Evolutionary conservation across 352 stramenopile species (phyloP).

Genomic region (Peronosclerospora sorghi): DNA sequence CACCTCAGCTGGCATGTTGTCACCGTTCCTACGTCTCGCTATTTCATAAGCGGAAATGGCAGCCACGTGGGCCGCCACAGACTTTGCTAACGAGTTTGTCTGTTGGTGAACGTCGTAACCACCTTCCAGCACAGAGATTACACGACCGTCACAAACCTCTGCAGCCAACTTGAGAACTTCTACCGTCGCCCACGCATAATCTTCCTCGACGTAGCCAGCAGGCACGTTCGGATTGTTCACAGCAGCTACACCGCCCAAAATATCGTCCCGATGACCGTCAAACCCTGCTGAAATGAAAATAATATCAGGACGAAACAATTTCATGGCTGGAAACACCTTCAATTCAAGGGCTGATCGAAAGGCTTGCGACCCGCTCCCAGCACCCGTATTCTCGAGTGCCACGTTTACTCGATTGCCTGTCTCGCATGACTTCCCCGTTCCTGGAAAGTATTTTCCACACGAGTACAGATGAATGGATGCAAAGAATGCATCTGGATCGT

Average conservation of each 20-base stretch:
- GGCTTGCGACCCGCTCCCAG: conserved; percentile 46
- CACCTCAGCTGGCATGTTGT: conserved; percentile 8
- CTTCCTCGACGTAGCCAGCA: conserved; percentile 70
- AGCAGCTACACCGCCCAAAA: conserved; percentile 61
- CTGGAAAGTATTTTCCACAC: conserved; percentile 63
- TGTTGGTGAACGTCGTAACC: conserved; percentile 75
- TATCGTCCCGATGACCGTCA: conserved; percentile 79
- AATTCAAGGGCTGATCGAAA: conserved; percentile 50
- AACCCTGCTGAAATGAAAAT: conserved; percentile 86
- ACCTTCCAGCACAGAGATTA: conserved; percentile 81
- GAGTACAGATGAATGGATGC: conserved; percentile 76
- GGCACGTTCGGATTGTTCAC: conserved; percentile 70
- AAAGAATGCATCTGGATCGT: conserved; percentile 77
- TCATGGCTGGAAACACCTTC: conserved; percentile 70
- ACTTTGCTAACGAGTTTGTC: conserved; percentile 77
- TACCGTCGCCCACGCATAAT: conserved; percentile 72
- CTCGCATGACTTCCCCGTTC: conserved; percentile 52
- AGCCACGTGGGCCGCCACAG: conserved; percentile 61
- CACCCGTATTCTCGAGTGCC: conserved; percentile 58
- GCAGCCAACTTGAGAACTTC: conserved; percentile 67
- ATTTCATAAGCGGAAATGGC: conserved; percentile 60
- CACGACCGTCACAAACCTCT: conserved; percentile 65
- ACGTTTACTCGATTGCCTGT: conserved; percentile 65
- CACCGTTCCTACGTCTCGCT: conserved; percentile 11
- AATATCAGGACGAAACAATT: conserved; percentile 60